phyloP scores from a whole-genome alignment of 2,329 filamentous ascomycete species.

The Fusarium redolens region DNA sequence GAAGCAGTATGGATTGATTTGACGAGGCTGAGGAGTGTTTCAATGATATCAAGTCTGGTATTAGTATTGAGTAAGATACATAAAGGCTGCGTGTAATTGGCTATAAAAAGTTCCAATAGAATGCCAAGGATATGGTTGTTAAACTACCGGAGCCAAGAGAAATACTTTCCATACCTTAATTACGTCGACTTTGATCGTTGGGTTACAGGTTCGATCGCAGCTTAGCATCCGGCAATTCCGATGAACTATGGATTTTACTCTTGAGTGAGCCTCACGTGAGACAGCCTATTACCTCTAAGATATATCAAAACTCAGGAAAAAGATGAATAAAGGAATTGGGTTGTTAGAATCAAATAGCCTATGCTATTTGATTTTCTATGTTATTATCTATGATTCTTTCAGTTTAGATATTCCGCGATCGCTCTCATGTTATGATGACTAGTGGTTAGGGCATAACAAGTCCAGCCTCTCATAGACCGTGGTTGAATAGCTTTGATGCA shows the following conservation, averaged over 20 bases:
- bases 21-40: conserved; percentile 8
- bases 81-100: background rate
- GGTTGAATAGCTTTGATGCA: background rate
- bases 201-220: background rate
- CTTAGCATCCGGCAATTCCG: conserved; percentile 16
- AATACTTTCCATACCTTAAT: background rate
- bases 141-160: background rate
- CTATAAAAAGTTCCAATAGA: background rate
- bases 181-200: background rate
- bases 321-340: background rate
- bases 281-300: background rate
- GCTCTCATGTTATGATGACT: background rate
- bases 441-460: background rate
- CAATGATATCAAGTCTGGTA: background rate
- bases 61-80: background rate
- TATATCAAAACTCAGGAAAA: background rate
- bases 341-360: background rate
- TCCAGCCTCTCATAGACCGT: background rate
- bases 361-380: background rate
- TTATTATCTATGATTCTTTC: background rate
- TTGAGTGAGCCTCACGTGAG: background rate
- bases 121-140: background rate
- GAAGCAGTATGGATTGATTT: conserved; percentile 11
- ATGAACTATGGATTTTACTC: background rate
- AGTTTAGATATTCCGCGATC: background rate